Evolutionary conservation across 1,284 basidiomycete species (phyloP), one percentile per base, ranked within the genome.

Genomic region (Serendipita sp.): DNA sequence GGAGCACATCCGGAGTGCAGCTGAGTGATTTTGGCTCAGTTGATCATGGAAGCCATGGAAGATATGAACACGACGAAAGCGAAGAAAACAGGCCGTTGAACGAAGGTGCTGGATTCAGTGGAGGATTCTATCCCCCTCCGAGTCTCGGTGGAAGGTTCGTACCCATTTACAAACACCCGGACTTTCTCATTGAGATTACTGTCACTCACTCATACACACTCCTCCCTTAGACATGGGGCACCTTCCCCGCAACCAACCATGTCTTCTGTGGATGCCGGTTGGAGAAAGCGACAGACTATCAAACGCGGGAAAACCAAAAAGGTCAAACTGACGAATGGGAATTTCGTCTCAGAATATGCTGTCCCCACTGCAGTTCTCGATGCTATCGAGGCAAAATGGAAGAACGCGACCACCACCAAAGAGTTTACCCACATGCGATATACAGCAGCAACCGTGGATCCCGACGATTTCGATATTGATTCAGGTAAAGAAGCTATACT

Each of bases 371-470:
- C 93, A 2, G 83, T 96, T 62, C 81, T 81, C 69, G 91, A 86
- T 67, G 91, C 92, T 17, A 84, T 93, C 53, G 93, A 97, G 73
- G 74, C 80, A 44, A 89, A 88, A 72, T 96, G 87, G 77, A 58
- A 58, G 32, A 77, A 82, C 49, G 74, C 74, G 64, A 80, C 81
- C 44, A 88, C 80, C 61, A 83, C 84, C 6, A 91, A 84, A 1
- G 91, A 93, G 72, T 93, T 93, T 73, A 86, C 88, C 12, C 90
- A 93, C 73, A 91, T 94, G 89, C 82, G 91, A 43, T 93, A 93
- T 74, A 91, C 87, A 47, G 89, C 93, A 64, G 94, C 93, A 5
- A 97, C 93, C 0, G 87, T 85, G 69, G 94, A 97, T 71, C 93
- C 94, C 3, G 94, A 98, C 72, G 93, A 97, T 68, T 98, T 97